Evolutionary conservation across 495 filamentous ascomycete species (phyloP), one percentile per base, ranked within the genome.

Genomic region (Penicillium manginii): DNA sequence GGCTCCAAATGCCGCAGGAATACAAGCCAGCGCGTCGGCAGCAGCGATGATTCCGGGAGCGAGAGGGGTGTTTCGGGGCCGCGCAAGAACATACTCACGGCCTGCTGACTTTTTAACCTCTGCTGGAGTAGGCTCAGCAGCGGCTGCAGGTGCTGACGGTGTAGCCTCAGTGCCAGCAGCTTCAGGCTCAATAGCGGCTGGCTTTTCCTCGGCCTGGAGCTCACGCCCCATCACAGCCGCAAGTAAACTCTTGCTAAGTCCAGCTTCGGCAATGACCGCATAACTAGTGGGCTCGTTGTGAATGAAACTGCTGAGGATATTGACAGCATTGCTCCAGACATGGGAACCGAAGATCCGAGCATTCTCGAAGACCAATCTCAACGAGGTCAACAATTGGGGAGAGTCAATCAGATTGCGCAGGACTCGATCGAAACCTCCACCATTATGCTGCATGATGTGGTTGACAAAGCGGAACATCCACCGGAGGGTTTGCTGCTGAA

Each of bases 261-360:
- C 94, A 47, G 96, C 92, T 76, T 99, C 96, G 17, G 89, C 90
- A 62, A 99, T 92, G 17, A 96, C 91, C 26, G 90, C 86, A 67
- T 97, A 98, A 66, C 96, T 99, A 4, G 96, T 98, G 2, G 96
- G 96, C 65, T 99, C 96, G 68, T 98, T 97, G 73, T 99, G 96
- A 57, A 99, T 96, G 78, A 98, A 98, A 66, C 88, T 93, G 72
- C 90, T 93, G 26, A 98, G 80, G 62, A 98, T 92, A 60, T 88
- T 89, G 55, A 94, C 90, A 17, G 91, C 88, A 66, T 90, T 89
- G 54, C 91, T 96, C 96, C 96, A 99, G 15, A 97, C 91, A 61
- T 90, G 85, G 12, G 92, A 91, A 42, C 96, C 96, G 69, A 91
- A 99, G 15, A 90, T 77, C 14, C 73, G 71, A 23, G 86, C 86